Conservation (phyloP, 129 eudicot species). For the Flaveria ramosissima region DNA sequence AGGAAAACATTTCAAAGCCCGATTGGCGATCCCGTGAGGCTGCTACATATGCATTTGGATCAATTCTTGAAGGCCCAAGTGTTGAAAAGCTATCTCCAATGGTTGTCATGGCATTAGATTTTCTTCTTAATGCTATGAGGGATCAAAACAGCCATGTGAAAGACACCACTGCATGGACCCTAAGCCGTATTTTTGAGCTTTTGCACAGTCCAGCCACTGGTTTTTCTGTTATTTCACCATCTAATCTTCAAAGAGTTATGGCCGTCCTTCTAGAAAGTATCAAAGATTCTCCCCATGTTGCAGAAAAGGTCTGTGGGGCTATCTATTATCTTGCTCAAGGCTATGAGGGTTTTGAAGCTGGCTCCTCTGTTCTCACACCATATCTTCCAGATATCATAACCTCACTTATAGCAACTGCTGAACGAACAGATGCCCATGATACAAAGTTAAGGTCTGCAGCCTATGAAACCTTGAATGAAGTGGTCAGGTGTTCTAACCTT, state of each 20-base stretch:
- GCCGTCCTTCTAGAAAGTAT: slow-evolving; percentile 65
- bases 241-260: slow-evolving; percentile 56
- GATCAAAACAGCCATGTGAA: slow-evolving; percentile 87
- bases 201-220: slow-evolving; percentile 72
- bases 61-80: slow-evolving; percentile 88
- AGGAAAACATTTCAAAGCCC: slow-evolving; percentile 54
- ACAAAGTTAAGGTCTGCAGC: slow-evolving; percentile 80
- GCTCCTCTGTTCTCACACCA: slow-evolving; percentile 64
- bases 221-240: slow-evolving; percentile 69
- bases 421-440: slow-evolving; percentile 66
- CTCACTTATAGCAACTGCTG: slow-evolving; percentile 66
- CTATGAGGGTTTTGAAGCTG: slow-evolving; percentile 68
- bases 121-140: slow-evolving; percentile 77
- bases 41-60: slow-evolving; percentile 93
- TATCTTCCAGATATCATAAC: slow-evolving; percentile 53
- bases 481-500: slow-evolving; percentile 68
- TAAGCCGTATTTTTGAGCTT: slow-evolving; percentile 80
- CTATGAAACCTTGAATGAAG: slow-evolving; percentile 79
- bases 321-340: slow-evolving; percentile 89
- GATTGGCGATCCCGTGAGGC: slow-evolving; percentile 94
- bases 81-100: slow-evolving; percentile 71
- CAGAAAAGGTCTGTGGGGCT: slow-evolving; percentile 93
- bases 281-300: slow-evolving; percentile 81
- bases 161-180: slow-evolving; percentile 96
- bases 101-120: slow-evolving; percentile 67